Percentiles rank a stretch among this genome's conserved stretches.
Conservation (phyloP, 495 filamentous ascomycete species). For the Margaritispora aquatica region DNA sequence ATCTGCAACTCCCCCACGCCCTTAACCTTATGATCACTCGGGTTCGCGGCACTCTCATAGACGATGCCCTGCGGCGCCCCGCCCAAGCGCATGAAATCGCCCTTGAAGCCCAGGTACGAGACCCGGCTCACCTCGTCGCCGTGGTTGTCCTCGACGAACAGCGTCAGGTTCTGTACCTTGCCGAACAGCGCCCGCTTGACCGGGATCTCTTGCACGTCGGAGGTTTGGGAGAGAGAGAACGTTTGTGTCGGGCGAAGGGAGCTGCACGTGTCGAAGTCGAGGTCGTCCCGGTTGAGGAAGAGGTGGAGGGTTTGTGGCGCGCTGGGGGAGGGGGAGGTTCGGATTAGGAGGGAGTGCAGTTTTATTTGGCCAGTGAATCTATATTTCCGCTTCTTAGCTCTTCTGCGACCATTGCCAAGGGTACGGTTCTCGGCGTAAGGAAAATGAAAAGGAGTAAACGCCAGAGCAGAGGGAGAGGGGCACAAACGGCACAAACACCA, state of each 20-base stretch:
- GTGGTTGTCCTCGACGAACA: conserved; percentile 82
- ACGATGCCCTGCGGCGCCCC: conserved; percentile 77
- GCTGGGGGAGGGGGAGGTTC: conserved; percentile 59
- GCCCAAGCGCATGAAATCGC: conserved; percentile 81
- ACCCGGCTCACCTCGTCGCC: conserved; percentile 67
- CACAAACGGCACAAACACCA: conserved; percentile 80
- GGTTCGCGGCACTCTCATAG: conserved; percentile 93
- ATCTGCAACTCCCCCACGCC: conserved; percentile 39
- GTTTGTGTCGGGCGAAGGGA: conserved; percentile 68
- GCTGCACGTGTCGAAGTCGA: conserved; percentile 74
- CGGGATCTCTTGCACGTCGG: conserved; percentile 76
- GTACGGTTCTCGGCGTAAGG: too few relatives aligned
- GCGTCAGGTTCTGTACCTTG: conserved; percentile 62
- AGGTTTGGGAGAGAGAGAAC: conserved; percentile 70
- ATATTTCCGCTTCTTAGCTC: conserved; percentile 4
- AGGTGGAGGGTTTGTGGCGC: conserved; percentile 82
- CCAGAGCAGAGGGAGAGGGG: neutral
- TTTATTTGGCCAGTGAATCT: conserved; percentile 94
- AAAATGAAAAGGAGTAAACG: too few relatives aligned
- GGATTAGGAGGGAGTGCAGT: conserved; percentile 80
- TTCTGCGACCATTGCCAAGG: too few relatives aligned
- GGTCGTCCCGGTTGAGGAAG: conserved; percentile 75
- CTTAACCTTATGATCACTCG: conserved; percentile 65
- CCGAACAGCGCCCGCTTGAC: conserved; percentile 87
- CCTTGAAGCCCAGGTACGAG: conserved; percentile 85